phyloP scores from a whole-genome alignment of 1,284 basidiomycete species.

The Pascua guehoae region DNA sequence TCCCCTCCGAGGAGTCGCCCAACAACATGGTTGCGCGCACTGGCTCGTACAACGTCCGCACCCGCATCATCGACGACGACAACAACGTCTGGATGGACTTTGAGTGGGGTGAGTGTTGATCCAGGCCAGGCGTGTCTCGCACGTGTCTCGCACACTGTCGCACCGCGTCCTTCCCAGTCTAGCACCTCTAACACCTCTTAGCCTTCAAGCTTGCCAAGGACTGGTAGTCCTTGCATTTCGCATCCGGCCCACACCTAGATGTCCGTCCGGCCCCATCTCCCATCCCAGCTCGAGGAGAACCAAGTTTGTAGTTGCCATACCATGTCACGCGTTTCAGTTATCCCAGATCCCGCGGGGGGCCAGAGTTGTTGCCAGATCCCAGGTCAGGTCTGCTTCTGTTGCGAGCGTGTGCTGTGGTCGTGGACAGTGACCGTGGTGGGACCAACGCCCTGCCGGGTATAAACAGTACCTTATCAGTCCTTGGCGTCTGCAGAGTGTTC shows the following conservation, averaged over 20 bases:
- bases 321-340: too few species aligned
- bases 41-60: constrained; percentile 53
- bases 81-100: constrained; percentile 48
- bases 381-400: too few species aligned
- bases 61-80: constrained; percentile 56
- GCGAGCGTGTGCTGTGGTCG: too few species aligned
- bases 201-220: constrained; percentile 49
- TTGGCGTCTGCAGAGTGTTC: too few species aligned
- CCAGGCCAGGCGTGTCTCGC: background rate
- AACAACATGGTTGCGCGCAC: constrained; percentile 57
- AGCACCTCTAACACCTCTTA: constrained; percentile 8
- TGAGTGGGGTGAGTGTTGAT: constrained; percentile 44
- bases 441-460: too few species aligned
- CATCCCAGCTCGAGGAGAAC: too few species aligned
- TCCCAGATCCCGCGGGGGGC: too few species aligned
- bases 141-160: background rate
- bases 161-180: background rate
- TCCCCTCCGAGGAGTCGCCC: constrained; percentile 51
- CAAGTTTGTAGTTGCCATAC: too few species aligned
- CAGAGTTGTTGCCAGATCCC: too few species aligned
- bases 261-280: too few species aligned
- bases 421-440: too few species aligned
- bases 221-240: constrained; percentile 30
- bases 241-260: background rate
- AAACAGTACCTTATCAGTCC: too few species aligned